Conservation (phyloP, 1,139 yeast genomes). For the Yamadazyma diospyri region DNA sequence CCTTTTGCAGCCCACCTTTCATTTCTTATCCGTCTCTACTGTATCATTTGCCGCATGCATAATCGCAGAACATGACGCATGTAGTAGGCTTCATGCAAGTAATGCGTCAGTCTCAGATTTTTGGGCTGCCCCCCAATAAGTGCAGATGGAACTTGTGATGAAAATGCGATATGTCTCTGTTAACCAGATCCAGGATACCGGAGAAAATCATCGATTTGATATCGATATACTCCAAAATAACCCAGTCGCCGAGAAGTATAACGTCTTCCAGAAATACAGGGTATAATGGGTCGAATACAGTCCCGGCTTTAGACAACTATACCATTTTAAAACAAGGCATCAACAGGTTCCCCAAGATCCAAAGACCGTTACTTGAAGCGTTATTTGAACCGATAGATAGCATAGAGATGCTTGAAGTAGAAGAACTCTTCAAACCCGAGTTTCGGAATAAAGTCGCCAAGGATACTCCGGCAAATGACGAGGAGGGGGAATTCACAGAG, state of each 20-base stretch:
- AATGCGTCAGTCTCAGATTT: no score
- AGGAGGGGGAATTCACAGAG: constrained; percentile 1
- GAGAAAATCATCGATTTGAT: background rate
- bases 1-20: no score
- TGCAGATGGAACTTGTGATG: no score
- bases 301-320: background rate
- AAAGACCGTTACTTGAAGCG: constrained; percentile 5
- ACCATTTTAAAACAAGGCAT: constrained; percentile 1
- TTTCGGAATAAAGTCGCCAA: constrained; percentile 3
- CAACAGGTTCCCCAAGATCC: constrained; percentile 1
- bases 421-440: constrained; percentile 11
- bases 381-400: constrained; percentile 9
- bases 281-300: no score
- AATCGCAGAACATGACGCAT: no score
- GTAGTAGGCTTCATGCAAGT: no score
- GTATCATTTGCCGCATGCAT: no score
- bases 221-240: background rate
- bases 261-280: no score
- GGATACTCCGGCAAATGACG: background rate
- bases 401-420: constrained; percentile 8
- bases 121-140: no score
- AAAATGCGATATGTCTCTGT: constrained; percentile 1
- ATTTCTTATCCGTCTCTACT: no score
- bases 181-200: constrained; percentile 3
- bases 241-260: background rate